Percentiles rank a stretch among this genome's conserved stretches.
phyloP scores from a whole-genome alignment of 768 basidiomycete species.

The Calocera cornea region DNA sequence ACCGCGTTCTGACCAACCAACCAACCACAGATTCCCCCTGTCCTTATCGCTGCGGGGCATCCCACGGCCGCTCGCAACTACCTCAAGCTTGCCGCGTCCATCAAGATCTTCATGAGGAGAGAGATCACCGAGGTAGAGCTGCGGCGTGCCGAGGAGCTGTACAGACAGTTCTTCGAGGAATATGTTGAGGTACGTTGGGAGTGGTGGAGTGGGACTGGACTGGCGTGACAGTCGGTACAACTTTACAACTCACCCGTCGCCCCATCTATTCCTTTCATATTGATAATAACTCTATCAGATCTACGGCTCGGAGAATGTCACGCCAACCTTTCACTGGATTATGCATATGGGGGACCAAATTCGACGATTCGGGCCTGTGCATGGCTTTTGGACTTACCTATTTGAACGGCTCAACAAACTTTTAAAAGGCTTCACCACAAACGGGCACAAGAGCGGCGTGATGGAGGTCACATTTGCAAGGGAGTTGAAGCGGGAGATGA shows the following conservation, averaged over 20 bases:
- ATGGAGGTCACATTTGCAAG: slow-evolving; percentile 16
- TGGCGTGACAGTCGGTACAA: neutral
- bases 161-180: neutral
- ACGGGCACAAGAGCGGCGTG: neutral
- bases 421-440: neutral
- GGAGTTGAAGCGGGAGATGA: slow-evolving; percentile 11
- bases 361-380: slow-evolving; percentile 26
- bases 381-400: slow-evolving; percentile 28
- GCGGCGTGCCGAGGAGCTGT: neutral
- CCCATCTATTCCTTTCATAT: neutral
- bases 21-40: neutral
- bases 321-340: slow-evolving; percentile 29
- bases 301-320: slow-evolving; percentile 22
- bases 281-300: slow-evolving; percentile 15
- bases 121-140: neutral
- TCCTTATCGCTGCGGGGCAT: neutral
- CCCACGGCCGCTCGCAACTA: neutral
- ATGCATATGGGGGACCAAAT: slow-evolving; percentile 22
- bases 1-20: neutral
- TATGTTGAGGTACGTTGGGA: neutral
- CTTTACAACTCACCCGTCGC: neutral
- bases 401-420: slow-evolving; percentile 4
- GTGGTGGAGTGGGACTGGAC: no score
- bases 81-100: neutral
- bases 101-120: neutral